Evolutionary conservation across 192 early-diverging fungal genomes (phyloP).

Genomic region (Allomyces macrogynus): DNA sequence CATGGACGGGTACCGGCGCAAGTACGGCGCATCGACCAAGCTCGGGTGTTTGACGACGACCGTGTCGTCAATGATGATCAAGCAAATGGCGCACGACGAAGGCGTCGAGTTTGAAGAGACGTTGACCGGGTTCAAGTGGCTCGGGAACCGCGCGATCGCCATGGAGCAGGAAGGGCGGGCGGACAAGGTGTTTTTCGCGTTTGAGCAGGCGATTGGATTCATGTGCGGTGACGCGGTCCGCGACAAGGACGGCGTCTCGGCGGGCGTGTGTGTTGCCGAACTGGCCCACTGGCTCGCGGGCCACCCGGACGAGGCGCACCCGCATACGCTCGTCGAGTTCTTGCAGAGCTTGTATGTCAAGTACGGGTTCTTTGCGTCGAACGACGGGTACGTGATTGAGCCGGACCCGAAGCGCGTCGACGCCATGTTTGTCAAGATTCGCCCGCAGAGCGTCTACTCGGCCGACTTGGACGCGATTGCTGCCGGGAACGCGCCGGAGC

Average conservation of each 20-base stretch:
- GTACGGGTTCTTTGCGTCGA: constrained; percentile 64
- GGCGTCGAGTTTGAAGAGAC: constrained; percentile 76
- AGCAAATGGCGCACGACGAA: constrained; percentile 43
- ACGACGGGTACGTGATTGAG: constrained; percentile 78
- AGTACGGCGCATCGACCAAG: constrained; percentile 12
- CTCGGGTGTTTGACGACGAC: constrained; percentile 67
- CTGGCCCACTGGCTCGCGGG: constrained; percentile 42
- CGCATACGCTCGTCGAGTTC: constrained; percentile 37
- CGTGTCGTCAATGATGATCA: constrained; percentile 72
- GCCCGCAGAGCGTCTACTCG: constrained; percentile 23
- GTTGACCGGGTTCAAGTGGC: constrained; percentile 91
- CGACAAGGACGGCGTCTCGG: constrained; percentile 86
- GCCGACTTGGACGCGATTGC: not conserved
- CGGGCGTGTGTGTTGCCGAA: constrained; percentile 60
- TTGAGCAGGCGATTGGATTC: constrained; percentile 88
- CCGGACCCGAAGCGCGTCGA: constrained; percentile 46
- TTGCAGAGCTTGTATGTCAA: constrained; percentile 53
- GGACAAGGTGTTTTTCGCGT: constrained; percentile 49
- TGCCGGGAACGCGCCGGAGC: no score
- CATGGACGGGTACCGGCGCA: constrained; percentile 24
- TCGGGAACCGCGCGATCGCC: constrained; percentile 59
- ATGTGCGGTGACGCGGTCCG: constrained; percentile 54
- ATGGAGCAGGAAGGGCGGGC: constrained; percentile 40
- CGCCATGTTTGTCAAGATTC: constrained; percentile 59
- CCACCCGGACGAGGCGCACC: constrained; percentile 32